Base-by-base conservation (phyloP, 306 rosid genomes). In the Sicyos baderoa region DNA sequence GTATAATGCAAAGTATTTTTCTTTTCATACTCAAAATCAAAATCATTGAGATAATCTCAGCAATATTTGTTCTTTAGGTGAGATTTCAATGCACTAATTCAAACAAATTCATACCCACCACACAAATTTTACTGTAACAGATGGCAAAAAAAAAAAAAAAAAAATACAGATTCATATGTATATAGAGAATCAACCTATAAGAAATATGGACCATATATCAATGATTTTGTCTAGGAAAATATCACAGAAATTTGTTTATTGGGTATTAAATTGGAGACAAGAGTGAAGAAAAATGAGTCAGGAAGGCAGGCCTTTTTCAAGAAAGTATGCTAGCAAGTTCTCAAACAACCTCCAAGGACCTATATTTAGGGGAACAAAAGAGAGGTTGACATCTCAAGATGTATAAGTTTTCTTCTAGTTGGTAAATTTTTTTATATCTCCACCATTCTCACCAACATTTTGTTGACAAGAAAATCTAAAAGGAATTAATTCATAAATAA, bases 21-120 rank as follows among this genome's bases (percentile, higher is more conserved):
- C 8, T 61, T 35, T 61, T 59, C 74, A 75, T 66, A 22, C 59
- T 70, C 60, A 56, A 63, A 64, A 74, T 70, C 60, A 56, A 63
- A 64, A 74, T 70, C 58, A 76, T 69, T 70, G 40, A 65, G 14
- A 65, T 45, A 65, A 65, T 45, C 71, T 65, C 40, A 64, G 0
- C 40, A 65, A 17, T 16, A 40, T 40, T 21, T 22, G 48, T 18
- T 15, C 54, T 13, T 65, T 65, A 65, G 40, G 40, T 45, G 71
- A 47, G 40, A 44, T 65, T 65, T 65, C 54, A 64, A 19, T 64
- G 35, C 52, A 11, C 70, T 11, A 64, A 64, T 64, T 64, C 5
- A 64, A 44, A 5, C 35, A 44, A 64, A 1, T 18, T 40, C 45
- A 40, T 40, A 40, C 29, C 52, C 51, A 40, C 69, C 69, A 18